Conservation (phyloP, 805 yeast genomes). For the Yarrowia deformans region DNA sequence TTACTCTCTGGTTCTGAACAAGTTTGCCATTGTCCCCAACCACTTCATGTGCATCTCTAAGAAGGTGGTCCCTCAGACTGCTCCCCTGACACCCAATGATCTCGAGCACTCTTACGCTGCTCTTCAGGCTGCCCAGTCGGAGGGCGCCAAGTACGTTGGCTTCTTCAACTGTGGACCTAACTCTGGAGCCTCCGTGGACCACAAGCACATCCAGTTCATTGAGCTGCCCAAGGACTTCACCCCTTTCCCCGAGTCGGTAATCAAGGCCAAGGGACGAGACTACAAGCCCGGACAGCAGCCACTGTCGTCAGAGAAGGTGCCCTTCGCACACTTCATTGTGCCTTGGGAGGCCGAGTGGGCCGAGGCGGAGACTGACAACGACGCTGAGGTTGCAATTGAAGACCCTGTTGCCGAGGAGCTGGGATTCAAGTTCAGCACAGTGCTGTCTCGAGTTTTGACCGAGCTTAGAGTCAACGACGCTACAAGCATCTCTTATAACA, state of each 20-base stretch:
- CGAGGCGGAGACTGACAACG: constrained; percentile 41
- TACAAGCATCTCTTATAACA: constrained; percentile 70
- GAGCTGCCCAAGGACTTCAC: constrained; percentile 64
- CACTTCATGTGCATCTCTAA: constrained; percentile 84
- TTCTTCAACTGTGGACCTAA: constrained; percentile 88
- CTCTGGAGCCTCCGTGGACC: constrained; percentile 95
- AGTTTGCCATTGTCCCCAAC: constrained; percentile 80
- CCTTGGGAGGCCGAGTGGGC: constrained; percentile 56
- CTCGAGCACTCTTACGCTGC: constrained; percentile 64
- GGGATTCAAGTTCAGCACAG: constrained; percentile 71
- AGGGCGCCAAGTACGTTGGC: constrained; percentile 67
- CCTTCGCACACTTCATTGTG: constrained; percentile 84
- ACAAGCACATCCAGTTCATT: constrained; percentile 89
- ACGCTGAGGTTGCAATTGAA: background rate
- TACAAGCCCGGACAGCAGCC: constrained; percentile 58
- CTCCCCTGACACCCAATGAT: constrained; percentile 77
- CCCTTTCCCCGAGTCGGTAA: constrained; percentile 50
- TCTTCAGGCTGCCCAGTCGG: constrained; percentile 55
- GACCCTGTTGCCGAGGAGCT: constrained; percentile 64
- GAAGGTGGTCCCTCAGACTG: constrained; percentile 71
- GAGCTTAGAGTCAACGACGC: constrained; percentile 56
- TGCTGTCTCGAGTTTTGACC: constrained; percentile 75
- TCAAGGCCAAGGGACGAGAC: constrained; percentile 42
- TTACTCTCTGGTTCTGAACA: constrained; percentile 74
- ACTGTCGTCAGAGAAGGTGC: constrained; percentile 63